These are phyloP conservation scores for Knufia petricola DNA, from an alignment of 2,329 filamentous ascomycete species.

Conservation along the genomic window DNA sequence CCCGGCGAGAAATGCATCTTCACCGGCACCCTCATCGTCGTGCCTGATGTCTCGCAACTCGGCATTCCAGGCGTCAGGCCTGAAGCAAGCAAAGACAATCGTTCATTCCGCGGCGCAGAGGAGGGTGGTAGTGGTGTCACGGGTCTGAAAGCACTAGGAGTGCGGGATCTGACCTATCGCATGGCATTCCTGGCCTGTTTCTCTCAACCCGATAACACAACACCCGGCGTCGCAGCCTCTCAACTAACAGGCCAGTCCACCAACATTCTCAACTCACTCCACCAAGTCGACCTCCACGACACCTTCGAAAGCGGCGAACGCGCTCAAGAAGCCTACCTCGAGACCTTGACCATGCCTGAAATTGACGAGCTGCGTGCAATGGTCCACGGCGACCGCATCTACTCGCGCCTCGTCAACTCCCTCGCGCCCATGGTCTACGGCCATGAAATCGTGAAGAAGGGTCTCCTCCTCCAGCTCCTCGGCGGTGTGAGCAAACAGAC, in stretches of 20 bases:
- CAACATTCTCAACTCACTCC: conserved; percentile 78
- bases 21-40: conserved; percentile 88
- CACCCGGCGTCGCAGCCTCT: conserved; percentile 63
- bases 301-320: conserved; percentile 64
- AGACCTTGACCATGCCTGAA: conserved; percentile 74
- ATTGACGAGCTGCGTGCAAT: conserved; percentile 86
- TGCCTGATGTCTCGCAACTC: conserved; percentile 92
- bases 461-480: conserved; percentile 84
- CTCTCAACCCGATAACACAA: conserved; percentile 80
- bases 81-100: conserved; percentile 74
- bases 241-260: conserved; percentile 62
- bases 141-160: conserved; percentile 84
- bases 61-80: conserved; percentile 77
- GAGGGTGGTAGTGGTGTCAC: conserved; percentile 75
- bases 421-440: conserved; percentile 96
- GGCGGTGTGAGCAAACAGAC: conserved; percentile 91
- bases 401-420: conserved; percentile 82
- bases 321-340: conserved; percentile 76
- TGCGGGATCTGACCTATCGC: conserved; percentile 67
- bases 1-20: conserved; percentile 98
- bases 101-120: conserved; percentile 65
- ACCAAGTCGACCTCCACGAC: conserved; percentile 60
- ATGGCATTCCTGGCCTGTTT: conserved; percentile 96
- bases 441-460: conserved; percentile 96
- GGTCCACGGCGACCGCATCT: conserved; percentile 94